Conservation (phyloP, 1,284 basidiomycete species). For the Melanopsichium pennsylvanicum region DNA sequence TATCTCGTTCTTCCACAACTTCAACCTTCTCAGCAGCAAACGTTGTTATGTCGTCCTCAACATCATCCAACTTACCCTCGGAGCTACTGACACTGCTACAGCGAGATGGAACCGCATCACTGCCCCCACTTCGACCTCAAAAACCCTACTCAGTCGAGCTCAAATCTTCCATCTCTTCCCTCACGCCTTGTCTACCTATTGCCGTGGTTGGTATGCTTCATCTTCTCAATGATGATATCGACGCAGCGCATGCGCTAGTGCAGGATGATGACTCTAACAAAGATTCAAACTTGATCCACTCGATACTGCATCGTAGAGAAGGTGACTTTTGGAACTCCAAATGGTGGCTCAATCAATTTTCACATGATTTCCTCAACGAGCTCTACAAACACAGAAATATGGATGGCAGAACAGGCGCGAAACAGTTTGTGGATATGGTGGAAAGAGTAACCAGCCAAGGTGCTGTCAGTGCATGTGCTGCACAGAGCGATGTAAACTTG, state of each 20-base stretch:
- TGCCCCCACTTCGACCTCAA: slow-evolving; percentile 31
- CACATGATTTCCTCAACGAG: slow-evolving; percentile 20
- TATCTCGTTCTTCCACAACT: background rate
- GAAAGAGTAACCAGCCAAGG: slow-evolving; percentile 32
- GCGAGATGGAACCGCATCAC: slow-evolving; percentile 2
- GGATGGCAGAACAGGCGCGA: slow-evolving; percentile 24
- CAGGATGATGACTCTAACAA: slow-evolving; percentile 43
- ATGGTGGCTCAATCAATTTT: slow-evolving; percentile 48
- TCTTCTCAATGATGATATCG: slow-evolving; percentile 52
- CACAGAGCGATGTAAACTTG: slow-evolving; percentile 21
- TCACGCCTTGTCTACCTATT: background rate
- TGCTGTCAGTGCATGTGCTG: slow-evolving; percentile 41
- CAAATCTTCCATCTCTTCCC: slow-evolving; percentile 16
- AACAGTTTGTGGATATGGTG: slow-evolving; percentile 45
- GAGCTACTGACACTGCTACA: slow-evolving; percentile 10
- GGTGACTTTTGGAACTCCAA: slow-evolving; percentile 55
- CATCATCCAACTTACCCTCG: background rate
- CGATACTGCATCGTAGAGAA: slow-evolving; percentile 49
- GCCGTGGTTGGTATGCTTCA: slow-evolving; percentile 33
- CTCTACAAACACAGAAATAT: slow-evolving; percentile 15
- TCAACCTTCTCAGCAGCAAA: background rate
- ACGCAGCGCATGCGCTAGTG: slow-evolving; percentile 37
- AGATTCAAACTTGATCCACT: slow-evolving; percentile 42
- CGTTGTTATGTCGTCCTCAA: slow-evolving; percentile 1
- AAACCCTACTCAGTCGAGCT: slow-evolving; percentile 20